These are phyloP conservation scores for Phialophora tarda DNA, from an alignment of 2,329 filamentous ascomycete genomes.

Conservation along the genomic window DNA sequence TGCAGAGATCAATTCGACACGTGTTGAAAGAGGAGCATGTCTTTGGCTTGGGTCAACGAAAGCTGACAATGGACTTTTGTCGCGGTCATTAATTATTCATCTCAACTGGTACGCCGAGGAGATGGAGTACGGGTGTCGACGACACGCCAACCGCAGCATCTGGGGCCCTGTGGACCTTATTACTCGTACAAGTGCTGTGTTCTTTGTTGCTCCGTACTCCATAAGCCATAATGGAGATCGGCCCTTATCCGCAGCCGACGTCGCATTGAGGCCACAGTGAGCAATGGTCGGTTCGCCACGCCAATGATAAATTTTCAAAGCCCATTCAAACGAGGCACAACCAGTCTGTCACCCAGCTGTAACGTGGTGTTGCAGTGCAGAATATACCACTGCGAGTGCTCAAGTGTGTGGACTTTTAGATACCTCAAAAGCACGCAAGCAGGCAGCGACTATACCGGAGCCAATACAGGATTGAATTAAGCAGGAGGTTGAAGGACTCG, in stretches of 20 bases:
- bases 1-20: not conserved
- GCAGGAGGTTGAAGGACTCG: not conserved
- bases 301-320: not conserved
- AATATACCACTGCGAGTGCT: not conserved
- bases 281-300: not conserved
- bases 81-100: not conserved
- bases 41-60: not conserved
- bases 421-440: not conserved
- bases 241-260: not conserved
- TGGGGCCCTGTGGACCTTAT: no score
- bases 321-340: not conserved
- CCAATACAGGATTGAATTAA: not conserved
- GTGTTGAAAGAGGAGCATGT: not conserved
- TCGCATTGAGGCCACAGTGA: conserved; percentile 1
- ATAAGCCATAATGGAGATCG: not conserved
- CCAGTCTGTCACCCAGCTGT: not conserved
- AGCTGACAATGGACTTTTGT: not conserved
- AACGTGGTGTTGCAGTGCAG: not conserved
- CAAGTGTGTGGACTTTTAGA: not conserved
- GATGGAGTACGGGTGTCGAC: not conserved
- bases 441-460: not conserved
- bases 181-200: no score
- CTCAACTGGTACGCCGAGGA: not conserved
- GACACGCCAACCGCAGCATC: not conserved
- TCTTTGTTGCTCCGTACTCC: no score